phyloP scores from a whole-genome alignment of 2,329 filamentous ascomycete genomes.

The Fusarium albosuccineum region DNA sequence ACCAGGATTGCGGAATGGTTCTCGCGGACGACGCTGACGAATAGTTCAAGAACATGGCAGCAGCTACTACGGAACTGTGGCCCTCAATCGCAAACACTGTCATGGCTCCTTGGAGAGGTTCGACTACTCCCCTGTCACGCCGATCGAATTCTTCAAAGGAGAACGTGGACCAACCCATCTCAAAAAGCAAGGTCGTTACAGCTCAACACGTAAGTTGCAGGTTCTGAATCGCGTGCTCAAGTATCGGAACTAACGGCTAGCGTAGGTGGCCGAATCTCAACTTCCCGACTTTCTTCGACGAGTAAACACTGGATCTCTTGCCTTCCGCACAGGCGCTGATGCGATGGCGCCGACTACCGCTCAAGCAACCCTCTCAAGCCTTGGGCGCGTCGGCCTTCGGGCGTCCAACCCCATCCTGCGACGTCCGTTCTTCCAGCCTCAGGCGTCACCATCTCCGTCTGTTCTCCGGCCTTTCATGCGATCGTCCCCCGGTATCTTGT shows the following conservation, averaged over 20 bases:
- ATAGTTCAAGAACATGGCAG: constrained; percentile 54
- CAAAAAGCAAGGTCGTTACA: constrained; percentile 11
- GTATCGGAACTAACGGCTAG: constrained; percentile 23
- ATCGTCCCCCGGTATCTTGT: constrained; percentile 37
- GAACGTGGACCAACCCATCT: no score
- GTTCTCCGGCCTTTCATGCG: constrained; percentile 45
- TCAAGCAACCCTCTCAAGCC: constrained; percentile 39
- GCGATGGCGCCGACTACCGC: constrained; percentile 27
- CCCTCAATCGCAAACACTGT: constrained; percentile 60
- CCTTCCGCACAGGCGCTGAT: constrained; percentile 14
- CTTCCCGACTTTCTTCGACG: constrained; percentile 49
- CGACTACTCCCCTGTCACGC: constrained; percentile 19
- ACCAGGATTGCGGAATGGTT: constrained; percentile 8
- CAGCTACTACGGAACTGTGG: constrained; percentile 59
- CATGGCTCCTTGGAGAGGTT: constrained; percentile 51
- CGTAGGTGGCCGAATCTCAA: constrained; percentile 29
- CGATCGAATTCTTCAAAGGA: constrained; percentile 27
- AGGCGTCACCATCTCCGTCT: constrained; percentile 30
- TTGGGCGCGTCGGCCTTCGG: constrained; percentile 48
- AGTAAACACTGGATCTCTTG: constrained; percentile 25
- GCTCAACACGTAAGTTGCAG: constrained; percentile 36
- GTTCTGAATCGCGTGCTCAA: constrained; percentile 18
- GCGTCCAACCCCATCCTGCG: constrained; percentile 47
- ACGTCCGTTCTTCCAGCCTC: constrained; percentile 44
- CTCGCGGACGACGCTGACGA: constrained; percentile 38